These are phyloP conservation scores for Thelonectria blattea DNA, from an alignment of 2,329 filamentous ascomycete species.

Conservation along the genomic window DNA sequence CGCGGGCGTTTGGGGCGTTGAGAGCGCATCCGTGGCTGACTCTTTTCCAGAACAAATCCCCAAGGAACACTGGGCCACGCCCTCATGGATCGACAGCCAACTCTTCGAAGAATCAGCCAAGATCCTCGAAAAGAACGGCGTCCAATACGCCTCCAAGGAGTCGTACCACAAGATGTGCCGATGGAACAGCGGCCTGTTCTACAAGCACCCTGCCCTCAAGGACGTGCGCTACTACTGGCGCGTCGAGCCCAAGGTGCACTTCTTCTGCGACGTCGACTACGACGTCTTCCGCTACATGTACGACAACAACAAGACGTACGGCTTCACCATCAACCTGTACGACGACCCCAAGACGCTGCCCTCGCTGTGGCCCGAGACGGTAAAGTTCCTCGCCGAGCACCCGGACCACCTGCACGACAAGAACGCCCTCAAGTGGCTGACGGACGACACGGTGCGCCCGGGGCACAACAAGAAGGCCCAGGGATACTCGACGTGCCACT, in stretches of 20 bases:
- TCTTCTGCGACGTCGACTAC: slow-evolving; percentile 99
- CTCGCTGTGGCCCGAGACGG: slow-evolving; percentile 92
- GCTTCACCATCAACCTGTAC: slow-evolving; percentile 97
- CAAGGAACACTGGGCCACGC: slow-evolving; percentile 92
- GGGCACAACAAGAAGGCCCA: slow-evolving; percentile 81
- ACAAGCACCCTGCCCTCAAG: slow-evolving; percentile 88
- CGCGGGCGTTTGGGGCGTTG: too few species aligned
- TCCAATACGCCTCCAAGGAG: slow-evolving; percentile 87
- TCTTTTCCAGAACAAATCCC: slow-evolving; percentile 75
- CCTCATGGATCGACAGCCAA: slow-evolving; percentile 89
- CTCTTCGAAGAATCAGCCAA: slow-evolving; percentile 84
- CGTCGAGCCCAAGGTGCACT: slow-evolving; percentile 97
- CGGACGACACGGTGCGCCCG: slow-evolving; percentile 76
- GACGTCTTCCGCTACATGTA: slow-evolving; percentile 98
- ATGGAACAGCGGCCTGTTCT: slow-evolving; percentile 98
- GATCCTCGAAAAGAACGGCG: slow-evolving; percentile 80
- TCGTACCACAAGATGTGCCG: slow-evolving; percentile 99
- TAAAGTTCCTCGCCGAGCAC: slow-evolving; percentile 86
- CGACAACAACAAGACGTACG: slow-evolving; percentile 98
- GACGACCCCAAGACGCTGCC: slow-evolving; percentile 87
- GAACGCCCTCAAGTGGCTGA: slow-evolving; percentile 87
- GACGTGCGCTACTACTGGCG: slow-evolving; percentile 95
- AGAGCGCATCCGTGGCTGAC: slow-evolving; percentile 1
- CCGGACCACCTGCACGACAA: slow-evolving; percentile 81
- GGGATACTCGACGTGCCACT: slow-evolving; percentile 97